Evolutionary conservation across 768 basidiomycete species (phyloP), one percentile per base, ranked within the genome.

Genomic region (Butyriboletus loyo): DNA sequence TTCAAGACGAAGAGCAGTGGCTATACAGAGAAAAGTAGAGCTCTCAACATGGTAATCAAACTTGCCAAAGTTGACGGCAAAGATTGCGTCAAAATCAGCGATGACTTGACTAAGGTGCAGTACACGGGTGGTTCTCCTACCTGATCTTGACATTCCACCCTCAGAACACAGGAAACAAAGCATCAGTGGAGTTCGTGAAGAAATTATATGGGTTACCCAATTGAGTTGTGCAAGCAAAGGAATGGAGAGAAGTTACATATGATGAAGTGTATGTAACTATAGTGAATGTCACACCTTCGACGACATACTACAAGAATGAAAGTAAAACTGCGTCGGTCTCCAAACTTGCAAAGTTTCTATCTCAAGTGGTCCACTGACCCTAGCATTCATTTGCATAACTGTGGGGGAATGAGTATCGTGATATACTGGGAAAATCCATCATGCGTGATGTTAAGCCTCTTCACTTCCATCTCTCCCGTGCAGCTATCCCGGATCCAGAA

Each of bases 41-140:
- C 92, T 21, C 68, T 97, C 56, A 97, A 96, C 64, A 98, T 98
- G 65, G 96, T 99, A 44, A 94, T 98, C 73, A 98, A 98, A 64
- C 76, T 99, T 9, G 79, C 82, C 35, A 78, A 82, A 40, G 85
- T 97, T 13, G 76, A 90, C 61, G 80, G 78, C 10, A 76, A 76
- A 51, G 83, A 85, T 2, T 96, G 93, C 58, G 83, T 98, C 59
- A 98, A 99, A 72, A 83, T 99, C 60, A 94, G 92, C 50, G 97
- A 98, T 68, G 95, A 98, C 63, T 65, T 86, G 49, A 86, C 76
- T 9, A 99, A 98, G 82, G 86, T 84, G 32, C 17, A 41, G 32
- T 21, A 3, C 25, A 27, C 1, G 2, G 4, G 10, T 5, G 14
- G 10, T 24, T 48, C 3, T 28, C 24, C 27, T 32, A 11, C n/a